Evolutionary conservation across 352 stramenopile genomes (phyloP), one percentile per base, ranked within the genome.

Genomic region (Pythium phragmitis): DNA sequence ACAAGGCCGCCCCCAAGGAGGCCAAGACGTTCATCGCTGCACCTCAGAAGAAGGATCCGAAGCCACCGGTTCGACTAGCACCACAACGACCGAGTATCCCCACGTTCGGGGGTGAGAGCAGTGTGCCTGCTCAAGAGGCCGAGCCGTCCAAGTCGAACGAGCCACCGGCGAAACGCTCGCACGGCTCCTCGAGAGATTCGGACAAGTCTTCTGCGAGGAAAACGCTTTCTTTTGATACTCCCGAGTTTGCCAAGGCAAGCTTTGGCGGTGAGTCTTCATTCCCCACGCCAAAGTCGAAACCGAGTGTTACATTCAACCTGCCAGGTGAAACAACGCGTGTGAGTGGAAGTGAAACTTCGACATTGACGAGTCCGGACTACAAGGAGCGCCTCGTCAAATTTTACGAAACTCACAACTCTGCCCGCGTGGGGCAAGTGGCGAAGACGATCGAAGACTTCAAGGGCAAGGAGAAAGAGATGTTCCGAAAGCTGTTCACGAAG

Each of bases 331-430:
- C 46, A 17, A 58, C 57, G 41, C 9, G 45, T 4, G 16, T 52
- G 1, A 43, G 3, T 45, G 28, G 7, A 19, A n/a, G 16, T 45
- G 30, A 28, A 16, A 28, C 12, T 33, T 26, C 49, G 13, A 57
- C 57, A 39, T 30, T 57, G 1, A 16, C 56, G 4, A 28, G 2
- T 33, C 46, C 42, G 16, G 72, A 86, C 54, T 88, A 83, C 67
- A 87, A 84, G 57, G 51, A 57, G 7, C 64, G 82, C 39, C 60
- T 92, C 21, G 47, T 74, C 46, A 81, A 74, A 17, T 92, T 92
- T 50, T 92, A 91, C 50, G 70, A 79, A 68, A 74, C 81, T 33
- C 70, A 85, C 68, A 91, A 91, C 57, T 63, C 74, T 3, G 57
- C 70, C 4, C 88, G 88, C 63, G 51, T 70, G 43, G 54, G 47